Conservation (phyloP, 2,329 filamentous ascomycete genomes). For the Didymella pomorum region DNA sequence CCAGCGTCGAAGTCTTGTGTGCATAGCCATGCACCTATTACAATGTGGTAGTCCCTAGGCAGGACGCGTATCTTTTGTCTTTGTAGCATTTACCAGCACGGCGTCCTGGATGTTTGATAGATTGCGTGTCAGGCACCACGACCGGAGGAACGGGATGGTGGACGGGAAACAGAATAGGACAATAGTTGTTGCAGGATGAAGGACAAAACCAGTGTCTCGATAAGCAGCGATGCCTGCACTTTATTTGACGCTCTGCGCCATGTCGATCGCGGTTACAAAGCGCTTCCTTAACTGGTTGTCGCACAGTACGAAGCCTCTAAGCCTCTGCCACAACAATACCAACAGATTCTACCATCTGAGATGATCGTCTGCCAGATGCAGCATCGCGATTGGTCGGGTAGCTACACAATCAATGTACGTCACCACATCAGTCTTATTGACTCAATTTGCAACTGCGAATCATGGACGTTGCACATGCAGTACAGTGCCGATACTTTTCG, state of each 20-base stretch:
- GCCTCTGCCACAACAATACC: conserved; percentile 9
- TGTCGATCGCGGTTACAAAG: conserved; percentile 6
- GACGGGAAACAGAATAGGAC: background rate
- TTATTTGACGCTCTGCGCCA: conserved; percentile 4
- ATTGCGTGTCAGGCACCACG: conserved; percentile 11
- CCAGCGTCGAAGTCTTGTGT: background rate
- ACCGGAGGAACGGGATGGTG: conserved; percentile 3
- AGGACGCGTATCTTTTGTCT: conserved; percentile 11
- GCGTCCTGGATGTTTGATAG: conserved; percentile 21
- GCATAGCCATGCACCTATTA: background rate
- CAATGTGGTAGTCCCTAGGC: background rate
- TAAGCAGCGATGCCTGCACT: conserved; percentile 8
- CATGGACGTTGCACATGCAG: background rate
- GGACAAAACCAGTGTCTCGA: conserved; percentile 5
- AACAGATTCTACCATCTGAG: conserved; percentile 12
- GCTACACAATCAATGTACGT: conserved; percentile 1
- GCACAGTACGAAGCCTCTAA: conserved; percentile 6
- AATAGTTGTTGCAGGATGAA: conserved; percentile 5
- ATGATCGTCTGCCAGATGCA: conserved; percentile 2
- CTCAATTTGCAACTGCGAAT: background rate
- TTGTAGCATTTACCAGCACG: conserved; percentile 30
- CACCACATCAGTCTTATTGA: background rate
- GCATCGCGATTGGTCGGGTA: background rate
- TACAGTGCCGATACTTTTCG: conserved; percentile 9
- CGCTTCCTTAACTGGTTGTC: conserved; percentile 1